These are phyloP conservation scores for Cetraspora pellucida DNA, from an alignment of 192 early-diverging fungal genomes.

Conservation along the genomic window DNA sequence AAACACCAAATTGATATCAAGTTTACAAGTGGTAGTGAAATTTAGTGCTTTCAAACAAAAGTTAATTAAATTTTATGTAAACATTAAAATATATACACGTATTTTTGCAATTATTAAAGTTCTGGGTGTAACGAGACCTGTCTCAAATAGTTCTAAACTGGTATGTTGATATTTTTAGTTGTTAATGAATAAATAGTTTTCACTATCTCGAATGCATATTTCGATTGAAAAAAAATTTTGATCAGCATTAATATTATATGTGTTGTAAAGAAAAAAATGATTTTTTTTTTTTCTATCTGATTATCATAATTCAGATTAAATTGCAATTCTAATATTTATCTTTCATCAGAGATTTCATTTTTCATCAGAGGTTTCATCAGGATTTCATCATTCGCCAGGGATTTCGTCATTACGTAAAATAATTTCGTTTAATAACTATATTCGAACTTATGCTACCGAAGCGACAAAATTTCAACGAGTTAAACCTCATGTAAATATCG, in stretches of 20 bases:
- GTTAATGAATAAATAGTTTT: too few relatives aligned
- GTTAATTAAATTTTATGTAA: background rate
- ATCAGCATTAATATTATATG: background rate
- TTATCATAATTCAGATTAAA: constrained; percentile 3
- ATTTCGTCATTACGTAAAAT: background rate
- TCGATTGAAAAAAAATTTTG: background rate
- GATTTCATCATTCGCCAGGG: background rate
- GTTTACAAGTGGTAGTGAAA: background rate
- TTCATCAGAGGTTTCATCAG: background rate
- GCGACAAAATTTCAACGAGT: constrained; percentile 68
- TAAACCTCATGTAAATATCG: constrained; percentile 99
- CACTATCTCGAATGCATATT: background rate
- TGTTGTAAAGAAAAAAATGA: constrained; percentile 17
- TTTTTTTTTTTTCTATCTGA: background rate
- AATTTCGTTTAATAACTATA: background rate
- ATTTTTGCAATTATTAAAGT: too few relatives aligned
- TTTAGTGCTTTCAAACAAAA: background rate
- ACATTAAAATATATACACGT: too few relatives aligned
- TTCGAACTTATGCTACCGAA: constrained; percentile 45
- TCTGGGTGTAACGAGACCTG: too few relatives aligned
- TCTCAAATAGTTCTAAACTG: too few relatives aligned
- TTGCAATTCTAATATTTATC: background rate
- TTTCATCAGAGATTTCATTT: background rate
- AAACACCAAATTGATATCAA: background rate
- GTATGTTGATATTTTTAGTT: too few relatives aligned